phyloP scores from a whole-genome alignment of 495 filamentous ascomycete species.

The Aspergillus saccharolyticus region DNA sequence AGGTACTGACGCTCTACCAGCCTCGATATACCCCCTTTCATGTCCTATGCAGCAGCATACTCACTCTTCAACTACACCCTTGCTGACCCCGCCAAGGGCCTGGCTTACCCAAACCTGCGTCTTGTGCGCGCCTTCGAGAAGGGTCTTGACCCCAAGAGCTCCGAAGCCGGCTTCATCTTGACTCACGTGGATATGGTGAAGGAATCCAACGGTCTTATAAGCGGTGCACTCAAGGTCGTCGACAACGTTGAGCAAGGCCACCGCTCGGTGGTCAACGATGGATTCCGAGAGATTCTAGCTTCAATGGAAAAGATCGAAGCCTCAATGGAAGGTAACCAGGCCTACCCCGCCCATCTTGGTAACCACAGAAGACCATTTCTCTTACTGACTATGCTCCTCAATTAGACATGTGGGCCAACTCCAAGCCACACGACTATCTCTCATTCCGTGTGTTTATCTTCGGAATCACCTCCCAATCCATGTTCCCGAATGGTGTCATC shows the following conservation, averaged over 20 bases:
- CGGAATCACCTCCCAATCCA: constrained; percentile 79
- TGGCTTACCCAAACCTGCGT: constrained; percentile 69
- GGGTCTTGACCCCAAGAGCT: constrained; percentile 78
- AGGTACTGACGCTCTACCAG: constrained; percentile 19
- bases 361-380: background rate
- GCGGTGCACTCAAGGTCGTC: constrained; percentile 60
- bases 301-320: constrained; percentile 67
- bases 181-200: constrained; percentile 82
- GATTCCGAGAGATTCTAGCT: constrained; percentile 54
- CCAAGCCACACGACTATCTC: constrained; percentile 70
- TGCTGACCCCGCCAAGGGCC: constrained; percentile 55
- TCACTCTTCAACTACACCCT: constrained; percentile 86
- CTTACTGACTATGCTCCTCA: constrained; percentile 13
- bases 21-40: constrained; percentile 64
- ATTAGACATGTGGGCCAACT: constrained; percentile 80
- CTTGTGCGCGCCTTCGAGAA: constrained; percentile 85
- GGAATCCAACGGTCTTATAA: constrained; percentile 65
- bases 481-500: constrained; percentile 86
- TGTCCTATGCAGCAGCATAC: constrained; percentile 92
- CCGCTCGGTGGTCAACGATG: constrained; percentile 56
- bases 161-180: constrained; percentile 85
- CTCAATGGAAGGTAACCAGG: constrained; percentile 65
- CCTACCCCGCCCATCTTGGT: background rate
- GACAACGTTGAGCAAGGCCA: constrained; percentile 48
- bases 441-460: constrained; percentile 92